These are phyloP conservation scores for Hydrangea macrophylla DNA, from an alignment of 148 eudicot genomes.

Conservation along the genomic window DNA sequence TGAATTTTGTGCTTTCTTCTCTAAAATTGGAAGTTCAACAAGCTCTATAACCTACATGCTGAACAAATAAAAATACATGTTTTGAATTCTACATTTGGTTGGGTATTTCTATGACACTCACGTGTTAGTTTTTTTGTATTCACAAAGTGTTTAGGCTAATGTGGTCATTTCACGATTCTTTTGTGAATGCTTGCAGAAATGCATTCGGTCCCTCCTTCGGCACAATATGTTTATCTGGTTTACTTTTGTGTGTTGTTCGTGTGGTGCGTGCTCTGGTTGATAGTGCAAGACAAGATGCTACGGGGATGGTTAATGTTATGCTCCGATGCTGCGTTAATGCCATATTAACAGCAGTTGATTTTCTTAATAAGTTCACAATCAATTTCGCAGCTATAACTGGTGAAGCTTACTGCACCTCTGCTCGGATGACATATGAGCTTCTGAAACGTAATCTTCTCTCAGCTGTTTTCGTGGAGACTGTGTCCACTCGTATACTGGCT, in stretches of 20 bases:
- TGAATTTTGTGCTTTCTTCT: no score
- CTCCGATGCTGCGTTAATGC: constrained; percentile 72
- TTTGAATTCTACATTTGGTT: no score
- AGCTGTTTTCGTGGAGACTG: constrained; percentile 85
- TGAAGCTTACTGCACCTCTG: constrained; percentile 90
- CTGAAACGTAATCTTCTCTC: constrained; percentile 90
- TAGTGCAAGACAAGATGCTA: constrained; percentile 59
- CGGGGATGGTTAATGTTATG: constrained; percentile 61
- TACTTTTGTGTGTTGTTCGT: constrained; percentile 63
- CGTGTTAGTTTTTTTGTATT: no score
- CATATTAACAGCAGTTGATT: constrained; percentile 61
- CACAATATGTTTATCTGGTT: constrained; percentile 88
- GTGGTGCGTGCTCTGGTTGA: constrained; percentile 81
- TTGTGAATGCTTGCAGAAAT: constrained; percentile 48
- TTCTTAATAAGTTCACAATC: constrained; percentile 85
- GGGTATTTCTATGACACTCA: no score
- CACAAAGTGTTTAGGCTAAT: no score
- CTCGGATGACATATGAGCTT: constrained; percentile 92
- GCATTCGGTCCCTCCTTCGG: constrained; percentile 97
- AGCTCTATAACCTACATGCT: no score
- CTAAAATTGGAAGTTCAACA: no score
- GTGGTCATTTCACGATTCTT: not conserved
- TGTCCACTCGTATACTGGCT: constrained; percentile 78
- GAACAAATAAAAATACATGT: no score
- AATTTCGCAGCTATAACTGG: constrained; percentile 96